phyloP scores from a whole-genome alignment of 164 flowering plant genomes.

The Protea cynaroides region DNA sequence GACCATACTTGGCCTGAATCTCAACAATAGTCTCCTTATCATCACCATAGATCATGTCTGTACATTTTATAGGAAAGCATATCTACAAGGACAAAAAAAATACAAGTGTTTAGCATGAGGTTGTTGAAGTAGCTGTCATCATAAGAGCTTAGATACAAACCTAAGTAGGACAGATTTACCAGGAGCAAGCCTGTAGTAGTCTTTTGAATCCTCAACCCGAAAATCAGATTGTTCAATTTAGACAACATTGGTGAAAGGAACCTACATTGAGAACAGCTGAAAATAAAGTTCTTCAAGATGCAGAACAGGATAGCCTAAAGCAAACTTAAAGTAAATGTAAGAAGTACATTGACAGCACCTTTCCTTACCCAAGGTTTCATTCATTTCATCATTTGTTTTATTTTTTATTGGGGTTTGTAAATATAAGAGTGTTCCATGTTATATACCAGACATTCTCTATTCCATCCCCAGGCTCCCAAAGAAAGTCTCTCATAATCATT shows the following conservation, averaged over 20 bases:
- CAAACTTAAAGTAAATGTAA: neutral
- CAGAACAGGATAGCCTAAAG: neutral
- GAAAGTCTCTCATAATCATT: too few species aligned
- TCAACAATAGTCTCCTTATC: slow-evolving; percentile 74
- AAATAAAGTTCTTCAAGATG: neutral
- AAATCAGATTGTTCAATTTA: slow-evolving; percentile 91
- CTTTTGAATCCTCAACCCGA: slow-evolving; percentile 86
- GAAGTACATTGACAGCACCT: neutral
- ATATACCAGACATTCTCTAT: too few species aligned
- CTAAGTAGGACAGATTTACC: slow-evolving; percentile 91
- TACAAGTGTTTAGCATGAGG: slow-evolving; percentile 1
- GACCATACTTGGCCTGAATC: slow-evolving; percentile 86
- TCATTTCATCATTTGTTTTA: too few species aligned
- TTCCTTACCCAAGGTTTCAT: too few species aligned
- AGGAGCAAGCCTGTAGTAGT: slow-evolving; percentile 98
- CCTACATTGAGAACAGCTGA: slow-evolving; percentile 31
- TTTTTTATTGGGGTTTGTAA: too few species aligned
- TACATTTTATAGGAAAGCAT: slow-evolving; percentile 92
- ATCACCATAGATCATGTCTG: slow-evolving; percentile 67
- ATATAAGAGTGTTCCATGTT: too few species aligned
- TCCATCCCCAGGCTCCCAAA: too few species aligned
- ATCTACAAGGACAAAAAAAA: slow-evolving; percentile 37
- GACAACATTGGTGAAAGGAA: slow-evolving; percentile 79
- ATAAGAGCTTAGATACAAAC: slow-evolving; percentile 22
- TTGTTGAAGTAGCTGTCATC: neutral